Evolutionary conservation across 2,329 filamentous ascomycete genomes (phyloP).

Genomic region (Eurotiales sp.): DNA sequence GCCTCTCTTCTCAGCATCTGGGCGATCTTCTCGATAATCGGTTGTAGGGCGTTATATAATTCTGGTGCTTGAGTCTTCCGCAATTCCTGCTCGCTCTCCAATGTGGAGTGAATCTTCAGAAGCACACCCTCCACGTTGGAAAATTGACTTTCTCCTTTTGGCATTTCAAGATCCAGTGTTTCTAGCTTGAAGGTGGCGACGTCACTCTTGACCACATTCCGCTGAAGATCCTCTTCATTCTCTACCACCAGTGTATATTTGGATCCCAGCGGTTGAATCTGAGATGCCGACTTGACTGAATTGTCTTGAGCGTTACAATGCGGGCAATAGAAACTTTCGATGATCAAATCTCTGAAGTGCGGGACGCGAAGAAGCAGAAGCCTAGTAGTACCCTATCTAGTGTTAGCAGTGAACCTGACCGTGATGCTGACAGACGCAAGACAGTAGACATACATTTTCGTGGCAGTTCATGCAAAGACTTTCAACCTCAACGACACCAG

Average conservation of each 20-base stretch:
- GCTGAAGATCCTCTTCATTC: constrained; percentile 67
- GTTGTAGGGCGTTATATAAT: constrained; percentile 71
- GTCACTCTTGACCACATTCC: constrained; percentile 91
- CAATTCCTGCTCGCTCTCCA: constrained; percentile 76
- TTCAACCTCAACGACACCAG: constrained; percentile 51
- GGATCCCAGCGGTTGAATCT: constrained; percentile 83
- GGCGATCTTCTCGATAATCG: constrained; percentile 68
- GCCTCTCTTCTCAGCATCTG: constrained; percentile 72
- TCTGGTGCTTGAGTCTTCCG: constrained; percentile 76
- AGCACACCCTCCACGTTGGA: constrained; percentile 92
- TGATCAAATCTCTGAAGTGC: constrained; percentile 94
- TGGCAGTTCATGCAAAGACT: constrained; percentile 85
- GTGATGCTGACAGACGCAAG: too few relatives aligned
- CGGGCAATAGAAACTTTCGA: constrained; percentile 94
- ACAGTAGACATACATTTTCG: constrained; percentile 57
- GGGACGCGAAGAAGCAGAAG: constrained; percentile 89
- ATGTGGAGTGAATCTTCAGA: constrained; percentile 70
- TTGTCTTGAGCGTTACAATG: constrained; percentile 88
- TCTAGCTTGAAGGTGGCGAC: constrained; percentile 80
- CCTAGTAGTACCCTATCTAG: constrained; percentile 71
- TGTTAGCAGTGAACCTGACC: constrained; percentile 16
- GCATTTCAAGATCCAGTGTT: constrained; percentile 89
- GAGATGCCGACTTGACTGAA: constrained; percentile 86
- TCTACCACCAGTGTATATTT: constrained; percentile 82
- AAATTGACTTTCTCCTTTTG: constrained; percentile 82